Evolutionary conservation across 306 rosid genomes (phyloP).

Genomic region (Casuarina glauca): DNA sequence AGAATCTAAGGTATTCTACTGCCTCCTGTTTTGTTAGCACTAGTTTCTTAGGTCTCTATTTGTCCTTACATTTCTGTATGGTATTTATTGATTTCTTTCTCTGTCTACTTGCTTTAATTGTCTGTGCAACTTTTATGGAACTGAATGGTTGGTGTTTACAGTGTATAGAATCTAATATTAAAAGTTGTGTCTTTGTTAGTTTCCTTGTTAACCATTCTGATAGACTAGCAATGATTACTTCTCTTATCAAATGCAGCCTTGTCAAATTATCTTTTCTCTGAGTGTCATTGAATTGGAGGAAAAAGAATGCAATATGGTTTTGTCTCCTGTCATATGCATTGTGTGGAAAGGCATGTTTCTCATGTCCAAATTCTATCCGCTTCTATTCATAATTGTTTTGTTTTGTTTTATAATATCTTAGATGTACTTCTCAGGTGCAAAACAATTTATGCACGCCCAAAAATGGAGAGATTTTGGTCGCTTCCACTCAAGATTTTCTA

Average conservation of each 20-base stretch:
- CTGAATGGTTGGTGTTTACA: background rate
- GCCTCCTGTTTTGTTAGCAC: background rate
- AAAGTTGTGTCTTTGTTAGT: background rate
- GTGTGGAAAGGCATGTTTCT: background rate
- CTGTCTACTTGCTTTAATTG: background rate
- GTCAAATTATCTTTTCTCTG: background rate
- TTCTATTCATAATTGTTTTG: conserved; percentile 11
- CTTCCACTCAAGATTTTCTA: conserved; percentile 95
- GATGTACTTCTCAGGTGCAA: conserved; percentile 68
- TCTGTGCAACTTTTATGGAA: background rate
- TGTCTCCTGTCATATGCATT: background rate
- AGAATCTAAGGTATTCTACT: background rate
- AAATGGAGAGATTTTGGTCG: conserved; percentile 96
- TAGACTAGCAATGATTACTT: background rate
- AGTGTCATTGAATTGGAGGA: background rate
- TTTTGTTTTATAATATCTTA: conserved; percentile 17
- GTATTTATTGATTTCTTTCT: background rate
- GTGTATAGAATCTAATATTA: background rate
- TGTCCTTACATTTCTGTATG: background rate
- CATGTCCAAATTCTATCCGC: conserved; percentile 10
- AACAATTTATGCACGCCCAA: conserved; percentile 96
- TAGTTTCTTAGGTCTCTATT: background rate
- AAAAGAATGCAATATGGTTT: background rate
- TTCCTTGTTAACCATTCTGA: background rate
- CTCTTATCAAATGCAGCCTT: background rate